phyloP scores from a whole-genome alignment of 1,139 yeast genomes.

The Komagataea norvegica region DNA sequence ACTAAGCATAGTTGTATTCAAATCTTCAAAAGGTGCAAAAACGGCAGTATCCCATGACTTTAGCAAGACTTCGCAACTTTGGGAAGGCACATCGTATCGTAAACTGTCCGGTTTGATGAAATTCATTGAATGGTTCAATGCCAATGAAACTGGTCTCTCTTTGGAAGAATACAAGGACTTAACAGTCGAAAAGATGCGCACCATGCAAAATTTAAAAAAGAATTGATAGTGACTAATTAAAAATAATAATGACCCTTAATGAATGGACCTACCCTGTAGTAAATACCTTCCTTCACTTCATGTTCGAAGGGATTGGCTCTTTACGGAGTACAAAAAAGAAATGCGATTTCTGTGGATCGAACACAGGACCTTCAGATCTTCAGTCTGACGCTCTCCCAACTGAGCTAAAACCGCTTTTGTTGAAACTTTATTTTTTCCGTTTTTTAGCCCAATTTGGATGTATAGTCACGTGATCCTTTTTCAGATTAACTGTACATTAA shows the following conservation, averaged over 20 bases:
- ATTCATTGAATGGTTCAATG: conserved; percentile 13
- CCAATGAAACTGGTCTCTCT: conserved; percentile 11
- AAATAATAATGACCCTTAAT: neutral
- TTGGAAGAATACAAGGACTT: conserved; percentile 17
- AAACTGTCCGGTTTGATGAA: conserved; percentile 22
- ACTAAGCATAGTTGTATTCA: conserved; percentile 16
- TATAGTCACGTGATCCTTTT: too few relatives aligned
- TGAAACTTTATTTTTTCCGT: too few relatives aligned
- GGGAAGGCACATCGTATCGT: conserved; percentile 21
- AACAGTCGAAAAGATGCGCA: conserved; percentile 3
- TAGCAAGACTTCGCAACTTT: conserved; percentile 9
- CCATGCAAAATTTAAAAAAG: neutral
- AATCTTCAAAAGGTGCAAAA: conserved; percentile 10
- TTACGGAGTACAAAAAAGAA: conserved; percentile 16
- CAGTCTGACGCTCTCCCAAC: conserved; percentile 91
- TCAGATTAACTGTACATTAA: too few relatives aligned
- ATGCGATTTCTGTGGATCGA: conserved; percentile 82
- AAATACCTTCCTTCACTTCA: neutral
- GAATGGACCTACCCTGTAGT: neutral
- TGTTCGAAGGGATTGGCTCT: neutral
- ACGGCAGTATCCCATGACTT: conserved; percentile 17
- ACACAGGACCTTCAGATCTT: conserved; percentile 87
- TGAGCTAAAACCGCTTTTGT: conserved; percentile 53
- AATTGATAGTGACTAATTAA: neutral
- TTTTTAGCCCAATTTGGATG: too few relatives aligned